Base-by-base conservation (phyloP, 2,329 filamentous ascomycete genomes). In the Fulvia fulva region DNA sequence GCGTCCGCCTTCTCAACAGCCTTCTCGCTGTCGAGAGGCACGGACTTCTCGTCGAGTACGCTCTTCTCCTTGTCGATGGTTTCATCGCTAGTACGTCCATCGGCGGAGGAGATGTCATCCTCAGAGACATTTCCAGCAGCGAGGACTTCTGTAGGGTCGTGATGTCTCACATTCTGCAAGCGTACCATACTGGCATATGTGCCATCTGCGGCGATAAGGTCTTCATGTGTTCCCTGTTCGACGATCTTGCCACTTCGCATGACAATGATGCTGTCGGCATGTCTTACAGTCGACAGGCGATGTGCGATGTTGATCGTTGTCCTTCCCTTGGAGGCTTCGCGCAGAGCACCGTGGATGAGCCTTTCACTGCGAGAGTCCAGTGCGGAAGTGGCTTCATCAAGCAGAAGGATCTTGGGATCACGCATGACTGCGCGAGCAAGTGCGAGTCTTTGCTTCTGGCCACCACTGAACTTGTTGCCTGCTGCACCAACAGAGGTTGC, bases 151-250 rank as follows among this genome's bases (percentile, higher is more conserved):
- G 55, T 28, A 59, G 55, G 58, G 23, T 61, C 54, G 32, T 56
- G 56, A 41, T 57, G 53, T 58, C 62, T 55, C 52, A 70, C 51
- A 28, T 71, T 77, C 59, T 83, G 80, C 14, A 82, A 66, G 19
- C 73, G 72, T 11, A 82, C 75, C 71, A 83, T 77, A 19, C 77
- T 76, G 0, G 79, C 78, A 62, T 81, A 82, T 0, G 75, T 71
- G 6, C 65, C 67, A 32, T 65, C 53, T 6, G 50, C 47, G 12
- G 60, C 62, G n/a, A 68, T 62, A 19, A 73, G 56, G 5, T 63
- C 66, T 58, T 67, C 55, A 64, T 76, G 62, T 53, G 71, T 66
- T 60, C 76, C 65, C 65, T 76, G 62, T 67, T 78, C 76, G 1
- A 76, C 49, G 14, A 77, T 65, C 5, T 64, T 64, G 3, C 76